Evolutionary conservation across 2,329 filamentous ascomycete species (phyloP).

Genomic region (Ophiostoma piceae): DNA sequence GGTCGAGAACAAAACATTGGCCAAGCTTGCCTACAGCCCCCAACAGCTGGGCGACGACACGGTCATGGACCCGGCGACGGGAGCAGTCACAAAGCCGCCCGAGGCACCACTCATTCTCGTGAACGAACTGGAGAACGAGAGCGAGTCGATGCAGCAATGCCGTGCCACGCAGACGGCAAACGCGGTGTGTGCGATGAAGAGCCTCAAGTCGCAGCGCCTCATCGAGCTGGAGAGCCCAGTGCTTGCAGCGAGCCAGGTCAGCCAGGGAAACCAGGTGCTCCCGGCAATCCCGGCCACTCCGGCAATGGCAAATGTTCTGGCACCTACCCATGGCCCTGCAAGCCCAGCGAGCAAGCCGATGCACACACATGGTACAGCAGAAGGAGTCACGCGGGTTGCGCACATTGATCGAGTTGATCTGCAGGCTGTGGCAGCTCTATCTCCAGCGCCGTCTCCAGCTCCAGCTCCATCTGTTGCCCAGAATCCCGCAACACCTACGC

Average conservation of each 20-base stretch:
- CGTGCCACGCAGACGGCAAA: slow-evolving; percentile 18
- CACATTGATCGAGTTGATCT: neutral
- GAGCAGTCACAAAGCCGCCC: too few species aligned
- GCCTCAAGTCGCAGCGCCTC: neutral
- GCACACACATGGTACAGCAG: neutral
- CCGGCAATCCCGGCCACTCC: neutral
- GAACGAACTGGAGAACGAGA: neutral
- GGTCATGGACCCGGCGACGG: slow-evolving; percentile 10
- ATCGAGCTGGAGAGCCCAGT: neutral
- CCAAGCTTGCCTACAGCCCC: neutral
- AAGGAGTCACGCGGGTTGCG: neutral
- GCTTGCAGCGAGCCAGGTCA: neutral
- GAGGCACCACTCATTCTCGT: neutral
- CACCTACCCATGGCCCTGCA: neutral
- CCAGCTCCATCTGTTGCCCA: neutral
- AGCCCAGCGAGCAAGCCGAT: neutral
- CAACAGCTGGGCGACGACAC: neutral
- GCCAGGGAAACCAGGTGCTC: neutral
- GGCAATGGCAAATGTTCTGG: neutral
- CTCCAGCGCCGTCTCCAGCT: neutral
- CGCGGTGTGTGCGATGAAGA: neutral
- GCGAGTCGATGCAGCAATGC: neutral
- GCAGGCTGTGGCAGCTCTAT: neutral
- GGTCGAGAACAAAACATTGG: neutral
- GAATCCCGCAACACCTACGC: neutral